Evolutionary conservation across 2,329 filamentous ascomycete genomes (phyloP), one percentile per base, ranked within the genome.

Genomic region (Pleomassaria siparia): DNA sequence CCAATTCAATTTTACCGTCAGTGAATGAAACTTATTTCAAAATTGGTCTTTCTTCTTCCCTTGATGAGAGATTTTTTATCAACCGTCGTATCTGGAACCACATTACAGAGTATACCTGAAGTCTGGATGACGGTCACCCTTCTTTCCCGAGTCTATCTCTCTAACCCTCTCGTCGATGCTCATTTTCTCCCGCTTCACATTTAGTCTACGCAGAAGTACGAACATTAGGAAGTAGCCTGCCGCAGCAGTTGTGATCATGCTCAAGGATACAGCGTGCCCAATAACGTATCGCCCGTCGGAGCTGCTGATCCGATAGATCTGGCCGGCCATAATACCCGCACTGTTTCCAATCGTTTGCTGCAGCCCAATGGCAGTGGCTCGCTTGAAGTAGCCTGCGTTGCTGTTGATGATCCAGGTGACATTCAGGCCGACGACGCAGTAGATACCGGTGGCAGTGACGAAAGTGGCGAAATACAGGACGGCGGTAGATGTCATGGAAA

Each of bases 81-180:
- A n/a, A n/a, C n/a, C n/a, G n/a, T n/a, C n/a, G n/a, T n/a, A n/a
- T n/a, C n/a, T n/a, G n/a, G n/a, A 26, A 26, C 25, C 25, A 32
- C 29, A 32, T 32, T 21, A 47, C 28, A 47, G 30, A 8, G 46
- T 56, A 29, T 54, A 81, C 29, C 74, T 71, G 59, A 80, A 81
- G 24, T 74, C 72, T 1, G 79, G 78, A 59, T 81, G 77, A 24
- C 67, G 59, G 54, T 77, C 75, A 0, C 79, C 79, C n/a, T 80
- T 56, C 40, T 74, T 69, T 9, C 61, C 59, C 39, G 71, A 66
- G 57, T 80, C 69, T 51, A 76, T 74, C 6, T 67, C 70, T 13
- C 73, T 68, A 1, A 81, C 60, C 4, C 78, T 62, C 44, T 73
- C 50, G 42, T 78, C 72, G 8, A 78, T 66, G 42, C 73, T 75